phyloP scores from a whole-genome alignment of 805 yeast genomes.

The Suhomyces faveliae region DNA sequence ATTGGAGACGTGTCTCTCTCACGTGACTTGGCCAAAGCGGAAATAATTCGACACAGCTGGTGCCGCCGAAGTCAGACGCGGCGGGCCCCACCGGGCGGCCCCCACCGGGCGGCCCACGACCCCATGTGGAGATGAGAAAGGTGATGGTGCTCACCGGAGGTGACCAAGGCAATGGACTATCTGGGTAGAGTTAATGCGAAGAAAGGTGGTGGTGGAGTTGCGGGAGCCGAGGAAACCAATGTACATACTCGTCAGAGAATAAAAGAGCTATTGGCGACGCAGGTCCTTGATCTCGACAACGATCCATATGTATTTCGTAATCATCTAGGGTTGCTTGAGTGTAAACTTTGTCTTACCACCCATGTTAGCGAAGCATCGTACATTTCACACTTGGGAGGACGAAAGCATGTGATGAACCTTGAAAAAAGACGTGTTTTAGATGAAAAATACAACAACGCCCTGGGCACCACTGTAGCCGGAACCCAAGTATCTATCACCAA shows the following conservation, averaged over 20 bases:
- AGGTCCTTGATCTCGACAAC: constrained; percentile 50
- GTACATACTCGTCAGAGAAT: constrained; percentile 67
- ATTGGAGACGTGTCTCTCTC: background rate
- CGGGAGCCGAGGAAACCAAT: constrained; percentile 68
- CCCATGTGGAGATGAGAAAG: background rate
- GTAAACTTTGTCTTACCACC: constrained; percentile 78
- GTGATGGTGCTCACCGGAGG: background rate
- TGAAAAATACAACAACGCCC: constrained; percentile 25
- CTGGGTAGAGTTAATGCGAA: constrained; percentile 88
- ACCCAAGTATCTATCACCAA: constrained; percentile 30
- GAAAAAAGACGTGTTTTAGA: constrained; percentile 51
- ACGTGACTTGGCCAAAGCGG: background rate
- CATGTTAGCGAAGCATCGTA: constrained; percentile 81
- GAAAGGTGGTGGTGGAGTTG: constrained; percentile 88
- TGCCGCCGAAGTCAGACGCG: background rate
- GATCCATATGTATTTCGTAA: constrained; percentile 87
- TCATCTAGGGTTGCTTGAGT: constrained; percentile 81
- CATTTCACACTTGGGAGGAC: constrained; percentile 79
- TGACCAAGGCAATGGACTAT: constrained; percentile 64
- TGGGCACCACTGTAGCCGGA: background rate
- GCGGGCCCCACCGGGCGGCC: no score
- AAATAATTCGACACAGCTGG: background rate
- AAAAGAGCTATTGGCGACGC: constrained; percentile 54
- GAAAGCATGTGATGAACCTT: constrained; percentile 74
- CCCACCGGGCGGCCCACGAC: background rate